A percentile compares a stretch with the other conserved stretches of the same genome.
phyloP scores from a whole-genome alignment of 2,329 filamentous ascomycete species.

The Aspergillus amoenus region DNA sequence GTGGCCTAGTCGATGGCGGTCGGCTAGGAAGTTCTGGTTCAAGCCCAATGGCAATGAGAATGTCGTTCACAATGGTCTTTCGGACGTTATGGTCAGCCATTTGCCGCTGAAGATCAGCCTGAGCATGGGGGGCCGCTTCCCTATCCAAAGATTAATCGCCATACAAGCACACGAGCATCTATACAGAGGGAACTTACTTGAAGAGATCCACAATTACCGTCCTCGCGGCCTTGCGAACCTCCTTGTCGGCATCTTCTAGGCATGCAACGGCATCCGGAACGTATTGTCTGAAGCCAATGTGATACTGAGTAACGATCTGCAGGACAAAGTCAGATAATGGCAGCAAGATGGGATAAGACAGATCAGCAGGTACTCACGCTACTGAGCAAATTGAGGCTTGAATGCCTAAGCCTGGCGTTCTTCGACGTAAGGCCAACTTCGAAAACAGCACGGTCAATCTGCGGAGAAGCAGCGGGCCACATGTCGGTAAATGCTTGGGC shows the following conservation, averaged over 20 bases:
- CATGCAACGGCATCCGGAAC: slow-evolving; percentile 80
- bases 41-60: slow-evolving; percentile 71
- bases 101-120: slow-evolving; percentile 85
- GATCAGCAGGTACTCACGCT: slow-evolving; percentile 53
- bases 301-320: slow-evolving; percentile 77
- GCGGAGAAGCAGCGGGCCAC: slow-evolving; percentile 65
- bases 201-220: slow-evolving; percentile 83
- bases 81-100: slow-evolving; percentile 81
- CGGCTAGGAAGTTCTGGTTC: slow-evolving; percentile 23
- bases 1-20: background rate
- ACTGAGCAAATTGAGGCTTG: slow-evolving; percentile 79
- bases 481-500: slow-evolving; percentile 75
- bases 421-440: slow-evolving; percentile 76
- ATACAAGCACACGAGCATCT: background rate
- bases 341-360: background rate
- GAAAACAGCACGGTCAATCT: slow-evolving; percentile 78
- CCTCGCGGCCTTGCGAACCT: slow-evolving; percentile 83
- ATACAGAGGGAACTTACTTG: slow-evolving; percentile 51
- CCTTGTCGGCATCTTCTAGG: slow-evolving; percentile 85
- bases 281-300: slow-evolving; percentile 70
- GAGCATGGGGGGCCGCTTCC: slow-evolving; percentile 76
- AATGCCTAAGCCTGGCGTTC: slow-evolving; percentile 81
- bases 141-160: slow-evolving; percentile 41
- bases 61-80: slow-evolving; percentile 78
- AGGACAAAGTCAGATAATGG: slow-evolving; percentile 11